Evolutionary conservation across 179 eudicot genomes (phyloP), one percentile per base, ranked within the genome.

Genomic region (Actinidia arguta): DNA sequence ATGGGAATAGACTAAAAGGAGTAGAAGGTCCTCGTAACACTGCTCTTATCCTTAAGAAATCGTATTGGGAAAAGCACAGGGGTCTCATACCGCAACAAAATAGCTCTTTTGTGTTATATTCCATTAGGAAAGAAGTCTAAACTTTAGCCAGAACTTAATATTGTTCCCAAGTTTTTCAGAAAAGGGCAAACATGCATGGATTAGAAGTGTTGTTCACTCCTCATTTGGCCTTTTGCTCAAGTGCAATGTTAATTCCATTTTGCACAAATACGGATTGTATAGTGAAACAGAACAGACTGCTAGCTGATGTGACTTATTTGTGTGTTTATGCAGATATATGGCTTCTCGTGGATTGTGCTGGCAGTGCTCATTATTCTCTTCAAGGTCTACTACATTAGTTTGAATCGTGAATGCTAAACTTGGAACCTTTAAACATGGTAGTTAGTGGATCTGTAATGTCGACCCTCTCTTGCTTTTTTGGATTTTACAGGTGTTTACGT

Each of bases 271-370:
- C 36, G 36, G 36, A 31, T 31, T 31, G 36, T 71, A 9, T 71
- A 22, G 48, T 66, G 17, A 70, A 20, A 52, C 16, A 72, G 59
- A 48, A 50, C 83, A 67, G 73, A 78, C 7, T 42, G 61, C 54
- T 42, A 20, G 31, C 24, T 81, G n/a, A n/a, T 66, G 7, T 50
- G 24, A 13, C 22, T 18, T 47, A 1, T 56, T 20, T 51, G 0
- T 61, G 10, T 73, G 22, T 67, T 22, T 71, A 64, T 82, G 76
- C 87, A 97, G 99, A 87, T 92, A 56, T 97, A 95, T 85, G 99
- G 99, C 62, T 84, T 93, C 66, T 97, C 99, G 46, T 97, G 99
- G 99, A 86, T 87, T 70, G 99, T 78, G 76, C 89, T 97, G 79
- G 93, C 93, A 24, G 95, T 80, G 61, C 92, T 97, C 70, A 87